Evolutionary conservation across 1,139 yeast genomes (phyloP).

Genomic region (Sugiyamaella pinicola): DNA sequence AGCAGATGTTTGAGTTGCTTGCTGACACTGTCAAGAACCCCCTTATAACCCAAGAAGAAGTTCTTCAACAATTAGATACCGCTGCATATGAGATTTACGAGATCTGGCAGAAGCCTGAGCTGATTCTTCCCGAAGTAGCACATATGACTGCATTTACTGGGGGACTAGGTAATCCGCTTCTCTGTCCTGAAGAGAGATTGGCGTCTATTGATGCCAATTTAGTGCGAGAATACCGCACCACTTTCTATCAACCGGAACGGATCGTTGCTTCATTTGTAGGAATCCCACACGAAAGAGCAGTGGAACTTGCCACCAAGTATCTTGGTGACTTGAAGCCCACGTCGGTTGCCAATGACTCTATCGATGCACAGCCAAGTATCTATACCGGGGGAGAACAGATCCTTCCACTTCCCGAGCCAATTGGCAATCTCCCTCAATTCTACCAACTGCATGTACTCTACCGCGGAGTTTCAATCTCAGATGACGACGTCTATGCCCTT

Average conservation of each 20-base stretch:
- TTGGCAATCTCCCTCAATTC: conserved; percentile 76
- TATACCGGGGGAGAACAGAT: conserved; percentile 32
- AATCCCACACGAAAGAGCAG: conserved; percentile 69
- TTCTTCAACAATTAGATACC: conserved; percentile 70
- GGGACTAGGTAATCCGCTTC: conserved; percentile 83
- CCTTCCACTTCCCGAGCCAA: conserved; percentile 69
- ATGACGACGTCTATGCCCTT: conserved; percentile 86
- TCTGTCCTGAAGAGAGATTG: conserved; percentile 75
- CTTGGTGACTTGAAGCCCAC: conserved; percentile 60
- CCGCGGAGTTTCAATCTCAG: conserved; percentile 81
- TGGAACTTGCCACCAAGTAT: conserved; percentile 60
- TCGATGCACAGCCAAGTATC: conserved; percentile 26
- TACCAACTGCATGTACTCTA: conserved; percentile 86
- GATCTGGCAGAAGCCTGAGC: conserved; percentile 80
- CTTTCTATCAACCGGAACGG: conserved; percentile 77
- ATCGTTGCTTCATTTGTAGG: conserved; percentile 90
- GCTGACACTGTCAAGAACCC: conserved; percentile 84
- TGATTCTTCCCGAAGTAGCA: conserved; percentile 81
- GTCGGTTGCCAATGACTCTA: not conserved
- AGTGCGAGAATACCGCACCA: conserved; percentile 62
- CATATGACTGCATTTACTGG: conserved; percentile 81
- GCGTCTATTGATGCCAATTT: conserved; percentile 55
- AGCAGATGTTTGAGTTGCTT: conserved; percentile 73
- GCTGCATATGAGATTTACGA: conserved; percentile 83
- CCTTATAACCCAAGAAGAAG: conserved; percentile 64